Evolutionary conservation across 257 asterid species (phyloP), one percentile per base, ranked within the genome.

Genomic region (Solanum sparsipilum): DNA sequence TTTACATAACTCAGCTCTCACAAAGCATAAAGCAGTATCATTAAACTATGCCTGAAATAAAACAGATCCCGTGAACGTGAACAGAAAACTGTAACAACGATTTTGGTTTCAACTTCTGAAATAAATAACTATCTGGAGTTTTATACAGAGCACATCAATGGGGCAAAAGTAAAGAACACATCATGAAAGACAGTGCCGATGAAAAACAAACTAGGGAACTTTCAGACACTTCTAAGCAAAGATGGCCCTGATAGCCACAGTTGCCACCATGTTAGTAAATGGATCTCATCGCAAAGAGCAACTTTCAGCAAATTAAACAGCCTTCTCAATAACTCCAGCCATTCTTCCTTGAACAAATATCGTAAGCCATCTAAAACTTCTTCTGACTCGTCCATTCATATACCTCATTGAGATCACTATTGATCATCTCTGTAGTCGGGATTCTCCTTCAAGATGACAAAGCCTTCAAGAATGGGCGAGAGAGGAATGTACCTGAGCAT

Each of bases 401-500:
- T 82, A 79, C 86, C 70, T 82, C 44, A 10, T 10, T 1, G 29
- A 82, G 52, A 70, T 68, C 12, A 86, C 46, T 86, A 73, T 46
- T 86, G 71, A 86, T 94, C 99, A 15, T 97, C 99, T 78, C 87
- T 94, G 84, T 95, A 96, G 1, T 95, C 98, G 0, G 98, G 99
- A 84, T 97, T 96, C 95, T 95, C 96, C 84, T 94, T 96, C 71
- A 97, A 89, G 91, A 97, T 96, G 83, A 97, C 99, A 31, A 97
- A 97, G 76, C 99, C 99, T 90, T 97, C 99, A 1, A 97, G 98
- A 88, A 97, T 91, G 31, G 99, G 99, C 0, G 99, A 94, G 5
- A 97, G 90, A 1, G 98, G 99, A 89, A 93, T 91, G 83, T 97
- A 96, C 92, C 99, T 96, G 96, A 88, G 86, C 11, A 79, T 6